phyloP scores from a whole-genome alignment of 106 monocot genomes.

The Chionographis japonica region DNA sequence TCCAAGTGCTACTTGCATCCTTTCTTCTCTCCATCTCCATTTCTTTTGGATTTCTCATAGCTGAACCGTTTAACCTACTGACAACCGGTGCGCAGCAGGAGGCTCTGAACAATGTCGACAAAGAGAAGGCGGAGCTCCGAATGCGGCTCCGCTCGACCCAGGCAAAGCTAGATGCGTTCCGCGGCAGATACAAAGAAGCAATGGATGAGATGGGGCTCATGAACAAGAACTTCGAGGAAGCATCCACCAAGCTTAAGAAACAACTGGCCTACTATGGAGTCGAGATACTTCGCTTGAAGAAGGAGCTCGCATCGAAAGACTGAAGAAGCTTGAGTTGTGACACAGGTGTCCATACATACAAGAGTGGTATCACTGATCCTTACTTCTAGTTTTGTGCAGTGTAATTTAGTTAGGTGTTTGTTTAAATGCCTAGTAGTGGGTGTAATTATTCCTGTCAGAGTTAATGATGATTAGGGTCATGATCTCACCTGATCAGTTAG shows the following conservation, averaged over 20 bases:
- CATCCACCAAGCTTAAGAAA: slow-evolving; percentile 45
- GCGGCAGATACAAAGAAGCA: slow-evolving; percentile 30
- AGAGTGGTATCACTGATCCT: too few relatives aligned
- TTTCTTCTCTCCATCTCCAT: too few relatives aligned
- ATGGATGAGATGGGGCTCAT: slow-evolving; percentile 45
- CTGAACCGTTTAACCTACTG: too few relatives aligned
- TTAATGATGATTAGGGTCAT: too few relatives aligned
- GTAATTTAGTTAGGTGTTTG: too few relatives aligned
- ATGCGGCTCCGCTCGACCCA: slow-evolving; percentile 39
- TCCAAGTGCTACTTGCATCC: too few relatives aligned
- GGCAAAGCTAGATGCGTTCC: slow-evolving; percentile 43
- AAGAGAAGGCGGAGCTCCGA: slow-evolving; percentile 50
- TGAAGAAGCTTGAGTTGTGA: neutral
- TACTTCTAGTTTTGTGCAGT: too few relatives aligned
- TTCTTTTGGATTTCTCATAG: too few relatives aligned
- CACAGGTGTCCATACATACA: too few relatives aligned
- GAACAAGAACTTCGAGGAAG: slow-evolving; percentile 62
- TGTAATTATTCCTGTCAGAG: too few relatives aligned
- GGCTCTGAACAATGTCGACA: slow-evolving; percentile 18
- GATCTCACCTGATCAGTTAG: too few relatives aligned
- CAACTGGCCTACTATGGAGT: slow-evolving; percentile 44
- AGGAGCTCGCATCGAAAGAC: slow-evolving; percentile 36
- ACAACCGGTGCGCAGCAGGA: slow-evolving; percentile 27
- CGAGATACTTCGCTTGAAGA: slow-evolving; percentile 61
- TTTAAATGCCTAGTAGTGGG: too few relatives aligned